phyloP scores from a whole-genome alignment of 148 eudicot genomes.

The Oxyria digyna region DNA sequence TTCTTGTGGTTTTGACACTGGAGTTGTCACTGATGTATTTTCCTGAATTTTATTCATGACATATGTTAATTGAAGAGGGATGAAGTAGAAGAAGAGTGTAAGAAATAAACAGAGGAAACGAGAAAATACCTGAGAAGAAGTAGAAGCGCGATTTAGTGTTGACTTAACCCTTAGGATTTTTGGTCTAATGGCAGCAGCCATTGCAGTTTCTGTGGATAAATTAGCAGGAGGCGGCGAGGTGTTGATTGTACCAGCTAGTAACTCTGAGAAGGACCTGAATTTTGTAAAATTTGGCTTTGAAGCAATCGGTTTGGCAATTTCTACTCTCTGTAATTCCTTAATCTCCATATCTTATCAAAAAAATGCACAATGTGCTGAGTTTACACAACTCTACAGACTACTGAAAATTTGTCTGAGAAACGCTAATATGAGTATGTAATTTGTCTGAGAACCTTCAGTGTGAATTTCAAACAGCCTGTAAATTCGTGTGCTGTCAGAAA shows the following conservation, averaged over 20 bases:
- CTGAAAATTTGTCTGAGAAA: background rate
- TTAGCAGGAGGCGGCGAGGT: constrained; percentile 18
- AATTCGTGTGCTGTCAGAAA: background rate
- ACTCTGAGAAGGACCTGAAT: constrained; percentile 50
- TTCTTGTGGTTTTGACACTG: background rate
- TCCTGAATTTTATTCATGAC: background rate
- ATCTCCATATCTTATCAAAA: constrained; percentile 33
- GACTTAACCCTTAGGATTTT: constrained; percentile 60
- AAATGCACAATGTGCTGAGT: background rate
- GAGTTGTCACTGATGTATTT: background rate
- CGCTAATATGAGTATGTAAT: background rate
- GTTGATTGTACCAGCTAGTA: constrained; percentile 41
- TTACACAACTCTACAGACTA: too few species aligned
- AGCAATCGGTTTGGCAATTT: constrained; percentile 72
- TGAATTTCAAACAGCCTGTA: background rate
- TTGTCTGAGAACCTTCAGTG: background rate
- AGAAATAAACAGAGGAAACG: background rate
- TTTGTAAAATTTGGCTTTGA: constrained; percentile 53
- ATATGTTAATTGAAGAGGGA: background rate
- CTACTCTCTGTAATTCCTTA: constrained; percentile 43
- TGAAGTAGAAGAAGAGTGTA: background rate
- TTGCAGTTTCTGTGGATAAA: constrained; percentile 5
- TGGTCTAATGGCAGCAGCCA: constrained; percentile 50
- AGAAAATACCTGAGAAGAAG: background rate
- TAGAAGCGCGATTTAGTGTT: background rate